Base-by-base conservation (phyloP, 23 red algal species). In the Chondrus crispus region DNA sequence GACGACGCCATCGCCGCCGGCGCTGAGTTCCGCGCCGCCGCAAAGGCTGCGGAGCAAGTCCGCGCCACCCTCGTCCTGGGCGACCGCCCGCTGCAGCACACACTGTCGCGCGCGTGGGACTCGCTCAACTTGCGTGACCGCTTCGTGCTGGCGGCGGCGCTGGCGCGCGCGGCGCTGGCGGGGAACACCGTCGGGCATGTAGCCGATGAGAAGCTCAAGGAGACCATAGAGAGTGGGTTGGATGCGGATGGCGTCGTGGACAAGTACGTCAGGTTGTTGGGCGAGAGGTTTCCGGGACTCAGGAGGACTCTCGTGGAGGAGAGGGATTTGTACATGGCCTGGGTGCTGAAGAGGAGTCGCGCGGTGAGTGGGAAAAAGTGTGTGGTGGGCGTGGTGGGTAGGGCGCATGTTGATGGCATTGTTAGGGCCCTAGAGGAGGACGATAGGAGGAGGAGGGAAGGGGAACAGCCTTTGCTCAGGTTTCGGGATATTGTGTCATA, bases 301-400 rank as follows among this genome's bases (percentile, higher is more conserved):
- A n/a, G 35, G n/a, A 16, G n/a, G 54, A 13, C 77, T 32, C 30
- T 93, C 13, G 80, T 93, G 18, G 47, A 37, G 39, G 89, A 93
- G 64, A 46, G 89, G 37, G 89, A 93, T 54, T 29, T 42, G 14
- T 93, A 85, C 46, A 37, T 93, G 77, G 64, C 89, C 43, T 93
- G 89, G 89, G 50, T 28, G 26, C 19, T 93, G 19, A 93, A 93
- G 54, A 58, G 89, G 36, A 50, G 58, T 16, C 14, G 76, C 51
- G 89, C 89, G 11, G 89, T 93, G 18, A 73, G 49, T 9, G 89
- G 89, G 6, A 69, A 22, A 24, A 13, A 26, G 11, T 19, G 20
- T 70, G 89, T 93, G 19, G 89, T 93, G 16, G 89, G 77, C 10
- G 89, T 93, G 13, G 62, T 93, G 19, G 89, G 89, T 2, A 51